These are phyloP conservation scores for Claviceps paspali DNA, from an alignment of 2,329 filamentous ascomycete genomes.

Conservation along the genomic window DNA sequence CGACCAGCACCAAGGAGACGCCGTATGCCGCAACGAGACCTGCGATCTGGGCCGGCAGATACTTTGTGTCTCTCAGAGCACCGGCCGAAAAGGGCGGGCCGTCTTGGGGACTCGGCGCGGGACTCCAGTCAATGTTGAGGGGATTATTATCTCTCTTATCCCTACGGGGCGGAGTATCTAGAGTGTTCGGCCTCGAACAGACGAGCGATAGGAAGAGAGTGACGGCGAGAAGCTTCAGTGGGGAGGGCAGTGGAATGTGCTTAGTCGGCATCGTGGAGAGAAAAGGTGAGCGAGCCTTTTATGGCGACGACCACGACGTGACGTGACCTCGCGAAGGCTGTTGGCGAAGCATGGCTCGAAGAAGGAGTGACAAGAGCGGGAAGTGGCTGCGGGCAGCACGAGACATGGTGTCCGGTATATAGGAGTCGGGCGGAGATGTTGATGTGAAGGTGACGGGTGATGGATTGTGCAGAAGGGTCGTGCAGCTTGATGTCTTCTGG, in stretches of 20 bases:
- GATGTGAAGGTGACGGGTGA: too few species aligned
- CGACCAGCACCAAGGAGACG: conserved; percentile 58
- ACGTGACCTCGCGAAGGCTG: conserved; percentile 28
- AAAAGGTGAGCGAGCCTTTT: conserved; percentile 14
- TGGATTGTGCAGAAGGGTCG: too few species aligned
- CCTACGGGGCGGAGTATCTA: too few species aligned
- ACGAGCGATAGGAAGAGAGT: conserved; percentile 14
- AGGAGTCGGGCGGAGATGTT: neutral
- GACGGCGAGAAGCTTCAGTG: conserved; percentile 13
- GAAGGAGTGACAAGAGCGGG: conserved; percentile 27
- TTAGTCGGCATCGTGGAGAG: conserved; percentile 26
- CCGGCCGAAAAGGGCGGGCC: conserved; percentile 42
- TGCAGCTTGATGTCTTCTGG: conserved; percentile 18
- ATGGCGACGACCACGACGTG: conserved; percentile 18
- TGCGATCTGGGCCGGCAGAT: conserved; percentile 68
- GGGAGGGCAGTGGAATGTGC: conserved; percentile 12
- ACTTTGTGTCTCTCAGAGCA: conserved; percentile 43
- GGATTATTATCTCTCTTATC: conserved; percentile 15
- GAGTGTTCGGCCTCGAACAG: conserved; percentile 9
- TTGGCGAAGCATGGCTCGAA: conserved; percentile 35
- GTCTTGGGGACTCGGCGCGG: conserved; percentile 42
- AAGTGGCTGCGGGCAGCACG: conserved; percentile 11
- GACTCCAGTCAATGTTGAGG: conserved; percentile 28
- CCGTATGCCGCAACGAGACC: conserved; percentile 77
- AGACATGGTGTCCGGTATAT: conserved; percentile 39